Evolutionary conservation across 2,329 filamentous ascomycete species (phyloP).

Genomic region (Gyromitra esculenta): DNA sequence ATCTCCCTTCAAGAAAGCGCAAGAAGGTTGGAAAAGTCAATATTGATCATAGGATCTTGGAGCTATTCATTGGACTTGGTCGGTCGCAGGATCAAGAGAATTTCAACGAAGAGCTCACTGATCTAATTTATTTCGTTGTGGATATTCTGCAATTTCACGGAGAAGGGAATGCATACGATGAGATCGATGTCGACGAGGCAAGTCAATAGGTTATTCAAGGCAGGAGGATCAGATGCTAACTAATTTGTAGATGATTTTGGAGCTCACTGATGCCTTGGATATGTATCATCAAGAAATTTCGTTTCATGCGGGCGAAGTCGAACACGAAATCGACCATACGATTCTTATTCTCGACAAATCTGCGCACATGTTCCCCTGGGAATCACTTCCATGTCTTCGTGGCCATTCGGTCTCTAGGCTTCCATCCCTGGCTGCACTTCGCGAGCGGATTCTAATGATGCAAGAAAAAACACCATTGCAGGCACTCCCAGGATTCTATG

Average conservation of each 20-base stretch:
- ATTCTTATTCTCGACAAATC: constrained; percentile 91
- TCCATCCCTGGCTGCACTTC: constrained; percentile 83
- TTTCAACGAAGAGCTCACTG: constrained; percentile 90
- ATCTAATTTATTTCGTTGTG: constrained; percentile 93
- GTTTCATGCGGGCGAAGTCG: constrained; percentile 58
- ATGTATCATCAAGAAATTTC: constrained; percentile 72
- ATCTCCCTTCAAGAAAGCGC: constrained; percentile 83
- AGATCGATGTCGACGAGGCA: constrained; percentile 86
- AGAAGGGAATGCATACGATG: constrained; percentile 95
- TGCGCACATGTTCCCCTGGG: constrained; percentile 93
- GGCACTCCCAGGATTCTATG: constrained; percentile 65
- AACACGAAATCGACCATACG: constrained; percentile 70
- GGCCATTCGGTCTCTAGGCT: constrained; percentile 83
- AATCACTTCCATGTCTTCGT: constrained; percentile 87
- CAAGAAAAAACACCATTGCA: constrained; percentile 45
- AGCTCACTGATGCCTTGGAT: constrained; percentile 83
- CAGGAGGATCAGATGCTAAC: constrained; percentile 44
- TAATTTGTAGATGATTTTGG: constrained; percentile 76
- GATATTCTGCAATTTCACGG: constrained; percentile 97
- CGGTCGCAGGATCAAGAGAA: constrained; percentile 71
- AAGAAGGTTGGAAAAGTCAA: constrained; percentile 64
- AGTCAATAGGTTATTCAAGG: constrained; percentile 22
- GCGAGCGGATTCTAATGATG: constrained; percentile 73
- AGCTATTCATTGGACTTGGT: constrained; percentile 87
- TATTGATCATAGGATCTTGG: constrained; percentile 76